Evolutionary conservation across 2,329 filamentous ascomycete genomes (phyloP).

Genomic region (Aspergillus arachidicola): DNA sequence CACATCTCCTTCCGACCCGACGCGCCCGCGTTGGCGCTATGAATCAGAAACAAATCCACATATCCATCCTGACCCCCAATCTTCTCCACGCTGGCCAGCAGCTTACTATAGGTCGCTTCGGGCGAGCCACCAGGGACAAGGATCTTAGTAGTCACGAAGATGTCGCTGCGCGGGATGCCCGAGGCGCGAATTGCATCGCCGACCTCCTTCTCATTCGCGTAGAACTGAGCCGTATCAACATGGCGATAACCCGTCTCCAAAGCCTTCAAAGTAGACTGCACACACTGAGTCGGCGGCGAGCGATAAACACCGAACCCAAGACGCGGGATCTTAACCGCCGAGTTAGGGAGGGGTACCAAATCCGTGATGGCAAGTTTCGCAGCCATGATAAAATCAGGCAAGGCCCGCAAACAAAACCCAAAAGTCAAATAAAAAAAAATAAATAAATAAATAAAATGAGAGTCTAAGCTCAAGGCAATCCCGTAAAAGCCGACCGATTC

Average conservation of each 20-base stretch:
- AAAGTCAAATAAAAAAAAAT: background rate
- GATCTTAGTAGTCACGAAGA: conserved; percentile 75
- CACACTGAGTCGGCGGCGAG: conserved; percentile 57
- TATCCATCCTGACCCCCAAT: conserved; percentile 63
- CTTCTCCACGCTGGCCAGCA: conserved; percentile 65
- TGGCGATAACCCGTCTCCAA: conserved; percentile 55
- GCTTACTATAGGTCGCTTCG: conserved; percentile 62
- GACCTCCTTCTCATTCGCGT: conserved; percentile 69
- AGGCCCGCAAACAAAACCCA: background rate
- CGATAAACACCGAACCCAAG: conserved; percentile 74
- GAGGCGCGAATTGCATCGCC: conserved; percentile 64
- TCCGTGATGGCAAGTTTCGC: conserved; percentile 50
- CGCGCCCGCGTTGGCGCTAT: conserved; percentile 61
- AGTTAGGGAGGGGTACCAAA: conserved; percentile 54
- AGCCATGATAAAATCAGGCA: conserved; percentile 25
- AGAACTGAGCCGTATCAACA: conserved; percentile 66
- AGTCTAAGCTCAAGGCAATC: background rate
- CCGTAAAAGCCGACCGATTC: background rate
- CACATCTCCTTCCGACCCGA: conserved; percentile 64
- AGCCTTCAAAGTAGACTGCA: conserved; percentile 61
- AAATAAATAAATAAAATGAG: background rate
- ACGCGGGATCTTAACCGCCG: conserved; percentile 59
- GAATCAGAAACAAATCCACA: conserved; percentile 72
- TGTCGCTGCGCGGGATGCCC: conserved; percentile 53
- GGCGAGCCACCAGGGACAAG: conserved; percentile 55